Conservation (phyloP, 805 yeast species). For the Yamadazyma sp. region DNA sequence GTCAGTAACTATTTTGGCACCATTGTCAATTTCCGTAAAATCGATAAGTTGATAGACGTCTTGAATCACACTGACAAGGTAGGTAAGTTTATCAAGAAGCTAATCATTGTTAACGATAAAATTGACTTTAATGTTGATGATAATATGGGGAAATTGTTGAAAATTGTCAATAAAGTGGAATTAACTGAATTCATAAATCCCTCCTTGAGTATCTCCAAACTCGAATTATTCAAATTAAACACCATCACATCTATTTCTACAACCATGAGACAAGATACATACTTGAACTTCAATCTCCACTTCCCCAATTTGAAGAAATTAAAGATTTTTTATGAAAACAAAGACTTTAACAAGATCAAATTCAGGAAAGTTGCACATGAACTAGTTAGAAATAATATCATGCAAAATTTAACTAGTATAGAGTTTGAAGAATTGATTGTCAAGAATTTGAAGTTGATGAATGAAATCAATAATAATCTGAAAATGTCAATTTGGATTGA, state of each 20-base stretch:
- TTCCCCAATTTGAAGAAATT: conserved; percentile 13
- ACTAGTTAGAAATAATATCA: conserved; percentile 4
- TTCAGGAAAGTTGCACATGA: conserved; percentile 11
- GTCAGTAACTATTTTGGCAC: conserved; percentile 19
- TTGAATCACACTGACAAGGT: conserved; percentile 11
- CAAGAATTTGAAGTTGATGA: conserved; percentile 15
- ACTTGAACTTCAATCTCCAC: neutral
- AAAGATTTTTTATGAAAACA: conserved; percentile 14
- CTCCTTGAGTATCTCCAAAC: neutral
- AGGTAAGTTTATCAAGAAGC: conserved; percentile 1
- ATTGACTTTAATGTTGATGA: conserved; percentile 2
- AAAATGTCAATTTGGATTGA: conserved; percentile 19
- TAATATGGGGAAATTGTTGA: neutral
- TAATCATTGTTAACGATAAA: conserved; percentile 7
- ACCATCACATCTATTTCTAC: neutral
- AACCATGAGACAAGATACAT: conserved; percentile 3
- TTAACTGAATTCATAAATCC: conserved; percentile 5
- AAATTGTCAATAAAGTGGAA: neutral
- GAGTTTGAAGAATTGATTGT: conserved; percentile 15
- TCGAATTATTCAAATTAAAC: neutral
- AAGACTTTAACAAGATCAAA: conserved; percentile 1
- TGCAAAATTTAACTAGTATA: conserved; percentile 11
- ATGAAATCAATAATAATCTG: conserved; percentile 12
- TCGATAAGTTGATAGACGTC: conserved; percentile 13
- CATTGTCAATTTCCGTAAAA: conserved; percentile 11